phyloP scores from a whole-genome alignment of 805 yeast species.

The Wickerhamomyces queroliae region DNA sequence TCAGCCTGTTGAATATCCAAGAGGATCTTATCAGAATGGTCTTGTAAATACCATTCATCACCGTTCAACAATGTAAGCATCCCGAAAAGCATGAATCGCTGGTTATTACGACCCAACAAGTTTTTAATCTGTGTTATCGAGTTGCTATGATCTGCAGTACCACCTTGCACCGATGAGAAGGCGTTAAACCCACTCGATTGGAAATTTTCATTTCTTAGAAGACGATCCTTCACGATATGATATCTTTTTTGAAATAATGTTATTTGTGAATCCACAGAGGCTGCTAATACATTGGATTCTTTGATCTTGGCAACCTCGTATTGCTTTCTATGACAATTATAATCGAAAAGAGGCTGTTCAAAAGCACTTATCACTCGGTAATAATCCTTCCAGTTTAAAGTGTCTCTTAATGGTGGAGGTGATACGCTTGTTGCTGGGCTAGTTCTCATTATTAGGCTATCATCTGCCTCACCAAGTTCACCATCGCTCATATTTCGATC shows the following conservation, averaged over 20 bases:
- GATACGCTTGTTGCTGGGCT: conserved; percentile 22
- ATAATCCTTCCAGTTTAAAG: conserved; percentile 65
- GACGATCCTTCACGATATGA: conserved; percentile 59
- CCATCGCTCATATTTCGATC: conserved; percentile 13
- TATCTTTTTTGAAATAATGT: conserved; percentile 50
- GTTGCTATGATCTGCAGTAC: conserved; percentile 6
- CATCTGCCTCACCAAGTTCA: too few species aligned
- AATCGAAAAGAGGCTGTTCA: conserved; percentile 58
- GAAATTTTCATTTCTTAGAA: conserved; percentile 71
- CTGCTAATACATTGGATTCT: conserved; percentile 19
- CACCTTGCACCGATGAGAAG: conserved; percentile 23
- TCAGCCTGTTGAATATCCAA: conserved; percentile 58
- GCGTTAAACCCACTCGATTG: conserved; percentile 35
- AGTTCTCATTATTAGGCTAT: conserved; percentile 4
- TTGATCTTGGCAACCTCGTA: conserved; percentile 34
- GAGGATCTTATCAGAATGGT: conserved; percentile 62
- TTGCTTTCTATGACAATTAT: conserved; percentile 57
- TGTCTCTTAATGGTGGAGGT: conserved; percentile 20
- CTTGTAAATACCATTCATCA: conserved; percentile 73
- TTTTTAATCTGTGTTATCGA: conserved; percentile 73
- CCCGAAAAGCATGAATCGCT: conserved; percentile 74
- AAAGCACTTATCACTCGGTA: conserved; percentile 60
- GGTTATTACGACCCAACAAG: conserved; percentile 78
- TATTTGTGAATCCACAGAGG: conserved; percentile 25
- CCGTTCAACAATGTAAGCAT: conserved; percentile 62